Base-by-base conservation (phyloP, 169 alveolate species). In the Eimeria maxima region DNA sequence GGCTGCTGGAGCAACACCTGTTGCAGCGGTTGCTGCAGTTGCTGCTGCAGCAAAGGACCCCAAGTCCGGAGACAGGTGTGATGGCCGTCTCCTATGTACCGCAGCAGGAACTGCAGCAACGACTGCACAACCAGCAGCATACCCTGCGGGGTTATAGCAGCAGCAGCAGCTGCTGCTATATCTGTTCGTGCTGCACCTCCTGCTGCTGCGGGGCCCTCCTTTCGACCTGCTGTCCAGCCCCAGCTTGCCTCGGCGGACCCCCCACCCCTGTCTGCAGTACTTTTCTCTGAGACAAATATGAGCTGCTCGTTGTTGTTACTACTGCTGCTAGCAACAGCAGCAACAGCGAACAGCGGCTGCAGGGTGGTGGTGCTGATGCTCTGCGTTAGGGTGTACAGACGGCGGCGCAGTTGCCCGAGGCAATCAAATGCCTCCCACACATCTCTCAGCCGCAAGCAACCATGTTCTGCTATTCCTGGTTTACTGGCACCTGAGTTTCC, bases 331-430 rank as follows among this genome's bases (percentile, higher is more conserved):
- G 47, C 67, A 29, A 47, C 69, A 47, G 69, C 89, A 78, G 18
- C 60, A 78, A 24, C 69, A 47, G 69, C 60, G 63, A 78, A 18
- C 89, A 78, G 63, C 27, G 89, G 89, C 65, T 78, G 89, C 55
- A 78, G 44, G 44, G 22, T n/a, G 67, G 45, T 45, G 60, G 24
- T 78, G 65, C 67, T 42, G 63, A 78, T 78, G 45, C 24, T 20
- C 44, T 78, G 69, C 8, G 89, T 78, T n/a, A 78, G 38, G 27
- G 24, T 24, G 38, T 78, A 78, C 38, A 78, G 67, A 7, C 89
- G 89, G 69, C 47, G 89, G 67, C 67, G 89, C 89, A 78, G 67
- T 42, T 45, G 89, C 24, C 89, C 89, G 11, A 78, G 89, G 27
- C 44, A 53, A 38, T 45, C 45, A 1, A 78, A 47, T 18, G 89